Percentiles rank a stretch among this genome's conserved stretches.
These are phyloP conservation scores for Nosema muscidifuracis DNA, from an alignment of 371 early-diverging fungal genomes.

Conservation along the genomic window DNA sequence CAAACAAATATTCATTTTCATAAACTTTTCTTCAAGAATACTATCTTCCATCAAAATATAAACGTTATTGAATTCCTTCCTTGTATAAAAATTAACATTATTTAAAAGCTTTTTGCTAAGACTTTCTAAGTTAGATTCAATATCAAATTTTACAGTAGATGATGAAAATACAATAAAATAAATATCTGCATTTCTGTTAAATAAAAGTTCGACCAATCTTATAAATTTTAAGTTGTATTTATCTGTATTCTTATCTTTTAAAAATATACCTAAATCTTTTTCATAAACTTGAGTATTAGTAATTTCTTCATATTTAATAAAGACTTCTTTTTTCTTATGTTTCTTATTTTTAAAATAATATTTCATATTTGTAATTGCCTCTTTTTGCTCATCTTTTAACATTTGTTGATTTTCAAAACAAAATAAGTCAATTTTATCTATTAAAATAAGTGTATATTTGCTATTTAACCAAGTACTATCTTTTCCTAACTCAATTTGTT, in stretches of 20 bases:
- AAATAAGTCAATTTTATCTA: slow-evolving; percentile 26
- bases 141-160: neutral
- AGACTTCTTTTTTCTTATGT: neutral
- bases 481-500: slow-evolving; percentile 30
- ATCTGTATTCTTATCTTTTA: too few species aligned
- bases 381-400: neutral
- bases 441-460: slow-evolving; percentile 6
- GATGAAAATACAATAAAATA: neutral
- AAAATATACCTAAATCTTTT: too few species aligned
- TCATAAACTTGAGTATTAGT: neutral
- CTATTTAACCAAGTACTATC: slow-evolving; percentile 42
- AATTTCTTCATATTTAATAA: neutral
- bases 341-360: neutral
- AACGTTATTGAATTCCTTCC: neutral
- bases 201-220: neutral
- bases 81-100: neutral
- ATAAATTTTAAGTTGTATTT: neutral
- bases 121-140: neutral
- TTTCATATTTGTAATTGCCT: neutral
- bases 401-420: slow-evolving; percentile 1
- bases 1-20: neutral
- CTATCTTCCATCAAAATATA: neutral
- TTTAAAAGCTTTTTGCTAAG: neutral
- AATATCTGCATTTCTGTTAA: neutral
- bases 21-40: neutral